These are phyloP conservation scores for Mycoemilia scoparia DNA, from an alignment of 192 early-diverging fungal genomes.

Conservation along the genomic window DNA sequence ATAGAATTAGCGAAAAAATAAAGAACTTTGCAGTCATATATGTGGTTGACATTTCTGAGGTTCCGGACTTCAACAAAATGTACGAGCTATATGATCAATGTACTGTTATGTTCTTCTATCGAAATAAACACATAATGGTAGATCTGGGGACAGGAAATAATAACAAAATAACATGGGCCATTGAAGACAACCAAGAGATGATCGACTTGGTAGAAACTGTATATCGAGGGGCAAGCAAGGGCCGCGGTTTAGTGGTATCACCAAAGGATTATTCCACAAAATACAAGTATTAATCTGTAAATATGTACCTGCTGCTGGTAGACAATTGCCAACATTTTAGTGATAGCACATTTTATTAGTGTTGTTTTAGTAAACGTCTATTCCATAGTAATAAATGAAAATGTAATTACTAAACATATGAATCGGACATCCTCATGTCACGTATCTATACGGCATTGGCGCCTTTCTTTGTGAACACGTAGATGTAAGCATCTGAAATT, in stretches of 20 bases:
- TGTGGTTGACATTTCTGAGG: constrained; percentile 85
- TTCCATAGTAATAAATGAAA: too few species aligned
- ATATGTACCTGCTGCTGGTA: too few species aligned
- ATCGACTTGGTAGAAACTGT: constrained; percentile 86
- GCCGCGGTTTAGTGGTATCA: constrained; percentile 90
- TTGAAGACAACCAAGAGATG: constrained; percentile 89
- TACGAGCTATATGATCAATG: constrained; percentile 98
- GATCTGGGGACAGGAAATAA: constrained; percentile 99
- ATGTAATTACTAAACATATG: too few species aligned
- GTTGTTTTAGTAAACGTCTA: too few species aligned
- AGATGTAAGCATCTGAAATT: constrained; percentile 49
- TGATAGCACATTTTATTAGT: too few species aligned
- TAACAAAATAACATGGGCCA: constrained; percentile 96
- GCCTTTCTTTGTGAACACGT: constrained; percentile 49
- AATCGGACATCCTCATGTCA: too few species aligned
- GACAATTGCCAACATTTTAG: too few species aligned
- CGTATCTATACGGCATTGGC: too few species aligned
- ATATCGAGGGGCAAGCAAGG: constrained; percentile 87
- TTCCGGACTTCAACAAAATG: constrained; percentile 89
- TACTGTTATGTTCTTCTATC: constrained; percentile 92
- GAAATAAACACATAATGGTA: constrained; percentile 97
- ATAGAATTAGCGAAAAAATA: constrained; percentile 80
- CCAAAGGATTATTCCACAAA: constrained; percentile 96
- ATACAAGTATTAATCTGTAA: constrained; percentile 70
- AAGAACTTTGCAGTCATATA: constrained; percentile 99